phyloP scores from a whole-genome alignment of 306 rosid genomes.

The Alnus rubra region DNA sequence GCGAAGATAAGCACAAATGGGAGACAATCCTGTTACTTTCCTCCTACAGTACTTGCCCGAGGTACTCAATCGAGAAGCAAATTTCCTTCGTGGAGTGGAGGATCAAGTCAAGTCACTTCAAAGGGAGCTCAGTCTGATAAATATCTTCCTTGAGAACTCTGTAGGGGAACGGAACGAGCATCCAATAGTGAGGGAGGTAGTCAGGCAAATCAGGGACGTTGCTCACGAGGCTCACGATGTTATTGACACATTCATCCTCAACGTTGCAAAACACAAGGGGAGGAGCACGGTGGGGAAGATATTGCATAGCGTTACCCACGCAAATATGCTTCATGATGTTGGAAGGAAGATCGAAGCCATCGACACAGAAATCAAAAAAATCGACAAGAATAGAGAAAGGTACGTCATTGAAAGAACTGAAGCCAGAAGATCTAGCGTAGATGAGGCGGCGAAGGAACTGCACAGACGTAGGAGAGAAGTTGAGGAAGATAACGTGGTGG shows the following conservation, averaged over 20 bases:
- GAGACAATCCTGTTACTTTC: too few relatives aligned
- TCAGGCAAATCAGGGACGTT: neutral
- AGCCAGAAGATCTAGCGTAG: neutral
- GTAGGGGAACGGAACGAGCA: neutral
- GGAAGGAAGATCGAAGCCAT: neutral
- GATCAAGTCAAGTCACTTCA: neutral
- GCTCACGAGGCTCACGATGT: neutral
- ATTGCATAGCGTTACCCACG: neutral
- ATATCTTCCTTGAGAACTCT: neutral
- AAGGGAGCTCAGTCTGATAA: neutral
- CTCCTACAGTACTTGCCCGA: too few relatives aligned
- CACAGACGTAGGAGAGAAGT: neutral
- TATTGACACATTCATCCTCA: neutral
- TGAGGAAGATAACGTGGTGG: neutral
- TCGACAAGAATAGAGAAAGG: neutral
- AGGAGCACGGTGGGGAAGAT: neutral
- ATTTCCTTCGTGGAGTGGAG: neutral
- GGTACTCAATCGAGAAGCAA: too few relatives aligned
- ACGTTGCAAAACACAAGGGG: neutral
- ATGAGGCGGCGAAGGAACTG: too few relatives aligned
- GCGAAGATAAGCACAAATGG: constrained; percentile 6
- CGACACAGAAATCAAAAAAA: neutral
- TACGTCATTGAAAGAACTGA: neutral
- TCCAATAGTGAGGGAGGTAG: neutral
- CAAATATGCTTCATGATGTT: neutral